Evolutionary conservation across 1,139 yeast species (phyloP).

Genomic region (Blastobotrys elegans): DNA sequence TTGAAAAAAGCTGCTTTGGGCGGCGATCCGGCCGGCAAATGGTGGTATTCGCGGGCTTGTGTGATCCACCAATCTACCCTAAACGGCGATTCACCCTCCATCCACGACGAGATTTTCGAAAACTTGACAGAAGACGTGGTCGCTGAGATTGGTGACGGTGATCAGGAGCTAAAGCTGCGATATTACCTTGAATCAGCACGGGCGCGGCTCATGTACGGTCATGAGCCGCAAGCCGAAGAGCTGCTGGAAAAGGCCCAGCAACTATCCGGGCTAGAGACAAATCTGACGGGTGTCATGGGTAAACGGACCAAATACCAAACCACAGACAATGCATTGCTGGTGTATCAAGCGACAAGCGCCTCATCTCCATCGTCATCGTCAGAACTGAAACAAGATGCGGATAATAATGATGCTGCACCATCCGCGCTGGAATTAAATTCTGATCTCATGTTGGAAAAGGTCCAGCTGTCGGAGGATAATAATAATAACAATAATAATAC

Average conservation of each 20-base stretch:
- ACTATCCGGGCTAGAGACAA: conserved; percentile 53
- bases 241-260: conserved; percentile 48
- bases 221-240: conserved; percentile 57
- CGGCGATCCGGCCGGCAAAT: conserved; percentile 20
- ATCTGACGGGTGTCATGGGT: conserved; percentile 84
- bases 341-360: conserved; percentile 68
- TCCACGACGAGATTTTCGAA: conserved; percentile 30
- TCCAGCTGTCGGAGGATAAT: conserved; percentile 72
- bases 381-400: conserved; percentile 25
- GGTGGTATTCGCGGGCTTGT: conserved; percentile 36
- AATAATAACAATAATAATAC: conserved; percentile 63
- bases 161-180: conserved; percentile 25
- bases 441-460: conserved; percentile 74
- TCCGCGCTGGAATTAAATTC: conserved; percentile 58
- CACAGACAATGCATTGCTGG: conserved; percentile 62
- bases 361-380: neutral
- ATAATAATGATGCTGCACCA: conserved; percentile 22
- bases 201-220: conserved; percentile 49
- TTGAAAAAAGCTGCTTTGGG: conserved; percentile 16
- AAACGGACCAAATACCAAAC: conserved; percentile 81
- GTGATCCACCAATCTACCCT: conserved; percentile 34
- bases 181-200: conserved; percentile 62
- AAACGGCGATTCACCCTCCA: conserved; percentile 9
- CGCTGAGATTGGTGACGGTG: conserved; percentile 24
- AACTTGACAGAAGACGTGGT: conserved; percentile 20